Base-by-base conservation (phyloP, 2,329 filamentous ascomycete genomes). In the Madurella mycetomatis region DNA sequence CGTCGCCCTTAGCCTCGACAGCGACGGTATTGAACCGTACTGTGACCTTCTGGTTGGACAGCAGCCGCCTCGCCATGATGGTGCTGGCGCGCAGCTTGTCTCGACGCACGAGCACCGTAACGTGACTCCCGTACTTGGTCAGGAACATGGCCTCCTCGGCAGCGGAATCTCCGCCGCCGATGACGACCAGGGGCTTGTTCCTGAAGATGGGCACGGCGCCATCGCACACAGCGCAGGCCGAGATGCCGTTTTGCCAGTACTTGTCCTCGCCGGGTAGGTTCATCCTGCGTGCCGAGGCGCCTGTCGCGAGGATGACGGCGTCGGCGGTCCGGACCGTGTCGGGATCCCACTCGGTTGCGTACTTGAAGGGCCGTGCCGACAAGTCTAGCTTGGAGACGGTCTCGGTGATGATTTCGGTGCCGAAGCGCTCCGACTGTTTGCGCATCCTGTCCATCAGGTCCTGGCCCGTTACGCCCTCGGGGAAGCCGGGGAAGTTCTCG, bases 221-320 rank as follows among this genome's bases (percentile, higher is more conserved):
- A 69, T 99, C 94, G 75, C 94, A 99, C 47, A 99, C 94, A 34
- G 94, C 94, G 74, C 94, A 99, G 47, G 94, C 94, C 49, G 88
- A 94, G 69, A 99, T 90, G 63, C 94, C 94, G 71, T 88, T 94
- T 71, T 96, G 92, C 95, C 95, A 99, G 82, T 91, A 99, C 71
- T 86, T 88, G 52, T 95, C 88, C 78, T 99, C 94, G 51, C 94
- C 95, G 12, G 85, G 78, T 45, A 99, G 82, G 70, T 87, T 78
- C 52, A 99, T 77, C 60, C 95, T 83, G 62, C 89, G 82, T 37
- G 94, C 94, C 59, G 92, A 96, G 47, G 95, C 94, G 63, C 94
- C 94, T 0, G 94, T 99, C 41, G 94, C 95, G 62, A 99, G 85
- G 73, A 99, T 96, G 65, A 99, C 76, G 45, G 90, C 81, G 71